A percentile compares a stretch with the other conserved stretches of the same genome.
These are phyloP conservation scores for Diplodia mutila DNA, from an alignment of 2,329 filamentous ascomycete species.

Conservation along the genomic window DNA sequence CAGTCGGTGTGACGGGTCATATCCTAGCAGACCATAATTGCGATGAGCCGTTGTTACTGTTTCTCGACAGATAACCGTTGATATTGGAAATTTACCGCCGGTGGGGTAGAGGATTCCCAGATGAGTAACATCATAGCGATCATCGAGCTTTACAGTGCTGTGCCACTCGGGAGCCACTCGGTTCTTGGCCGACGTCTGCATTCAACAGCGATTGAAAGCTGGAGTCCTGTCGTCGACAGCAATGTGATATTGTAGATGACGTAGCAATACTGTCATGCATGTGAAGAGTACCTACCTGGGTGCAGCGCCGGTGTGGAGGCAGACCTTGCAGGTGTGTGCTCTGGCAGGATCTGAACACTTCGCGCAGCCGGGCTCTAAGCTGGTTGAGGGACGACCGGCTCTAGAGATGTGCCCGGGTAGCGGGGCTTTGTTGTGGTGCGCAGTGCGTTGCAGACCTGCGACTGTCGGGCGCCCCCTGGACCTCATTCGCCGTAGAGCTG, in stretches of 20 bases:
- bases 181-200: background rate
- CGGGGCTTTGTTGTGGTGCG: background rate
- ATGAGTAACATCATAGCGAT: background rate
- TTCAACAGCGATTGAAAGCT: background rate
- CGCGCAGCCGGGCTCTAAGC: background rate
- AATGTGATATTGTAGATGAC: background rate
- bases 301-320: background rate
- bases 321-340: background rate
- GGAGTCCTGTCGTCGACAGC: background rate
- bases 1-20: no score
- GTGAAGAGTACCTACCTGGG: background rate
- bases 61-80: no score
- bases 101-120: no score
- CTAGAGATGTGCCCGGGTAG: background rate
- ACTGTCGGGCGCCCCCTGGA: background rate
- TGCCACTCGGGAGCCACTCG: background rate
- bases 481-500: background rate
- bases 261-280: background rate
- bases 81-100: background rate
- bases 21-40: no score
- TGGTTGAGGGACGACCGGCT: background rate
- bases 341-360: background rate
- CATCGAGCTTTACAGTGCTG: background rate
- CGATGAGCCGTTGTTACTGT: no score
- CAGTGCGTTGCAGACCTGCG: conserved; percentile 2